Percentiles rank a stretch among this genome's conserved stretches.
Evolutionary conservation across 495 filamentous ascomycete genomes (phyloP).

Genomic region (Neurospora sp.): DNA sequence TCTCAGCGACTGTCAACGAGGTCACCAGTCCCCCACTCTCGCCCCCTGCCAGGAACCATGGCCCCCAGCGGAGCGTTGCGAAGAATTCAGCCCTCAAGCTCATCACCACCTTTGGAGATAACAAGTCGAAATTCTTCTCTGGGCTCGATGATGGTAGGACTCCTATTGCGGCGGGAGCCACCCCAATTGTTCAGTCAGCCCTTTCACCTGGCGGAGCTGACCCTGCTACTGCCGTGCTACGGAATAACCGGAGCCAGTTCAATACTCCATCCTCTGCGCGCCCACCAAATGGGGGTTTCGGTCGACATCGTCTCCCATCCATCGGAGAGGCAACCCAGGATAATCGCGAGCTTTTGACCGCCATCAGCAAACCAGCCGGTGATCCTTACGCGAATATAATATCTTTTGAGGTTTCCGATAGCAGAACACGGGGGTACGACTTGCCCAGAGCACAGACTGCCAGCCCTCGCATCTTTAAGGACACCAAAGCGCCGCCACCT

Average conservation of each 20-base stretch:
- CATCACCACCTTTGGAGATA: conserved; percentile 72
- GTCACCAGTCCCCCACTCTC: conserved; percentile 51
- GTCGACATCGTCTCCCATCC: conserved; percentile 63
- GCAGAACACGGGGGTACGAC: conserved; percentile 9
- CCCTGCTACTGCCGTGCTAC: conserved; percentile 55
- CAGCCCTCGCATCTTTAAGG: conserved; percentile 40
- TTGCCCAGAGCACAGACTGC: conserved; percentile 34
- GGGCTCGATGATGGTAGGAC: conserved; percentile 58
- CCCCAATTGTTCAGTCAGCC: conserved; percentile 88
- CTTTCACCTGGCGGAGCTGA: conserved; percentile 60
- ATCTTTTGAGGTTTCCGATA: conserved; percentile 6
- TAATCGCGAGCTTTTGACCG: conserved; percentile 22
- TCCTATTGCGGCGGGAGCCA: conserved; percentile 67
- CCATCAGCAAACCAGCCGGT: conserved; percentile 5
- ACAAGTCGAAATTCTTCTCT: conserved; percentile 58
- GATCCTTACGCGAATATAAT: conserved; percentile 15
- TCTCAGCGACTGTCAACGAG: conserved; percentile 38
- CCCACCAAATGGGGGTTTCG: conserved; percentile 53
- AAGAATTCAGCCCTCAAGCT: conserved; percentile 86
- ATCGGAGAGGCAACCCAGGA: conserved; percentile 62
- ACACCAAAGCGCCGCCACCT: conserved; percentile 29
- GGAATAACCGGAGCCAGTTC: conserved; percentile 44
- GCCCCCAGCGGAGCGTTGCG: conserved; percentile 47
- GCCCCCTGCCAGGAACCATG: conserved; percentile 36
- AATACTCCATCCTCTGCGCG: conserved; percentile 64